Evolutionary conservation across 306 rosid genomes (phyloP), one percentile per base, ranked within the genome.

Genomic region (Fragaria nilgerrensis): DNA sequence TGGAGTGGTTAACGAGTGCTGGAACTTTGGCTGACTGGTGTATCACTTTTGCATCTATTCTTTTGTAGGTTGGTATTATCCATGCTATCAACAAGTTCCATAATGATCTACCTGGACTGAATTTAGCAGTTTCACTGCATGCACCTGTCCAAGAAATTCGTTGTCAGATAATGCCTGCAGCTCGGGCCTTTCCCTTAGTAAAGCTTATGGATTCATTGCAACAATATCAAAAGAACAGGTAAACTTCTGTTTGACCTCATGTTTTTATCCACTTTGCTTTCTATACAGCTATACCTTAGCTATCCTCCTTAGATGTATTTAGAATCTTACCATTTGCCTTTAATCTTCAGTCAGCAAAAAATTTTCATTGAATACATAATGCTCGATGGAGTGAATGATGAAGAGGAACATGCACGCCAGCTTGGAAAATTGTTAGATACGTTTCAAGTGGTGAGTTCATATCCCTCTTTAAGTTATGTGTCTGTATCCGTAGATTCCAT

Each of bases 121-220:
- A 95, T 83, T 89, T 95, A 78, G 98, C 98, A 53, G 95, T 95
- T 88, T 92, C 98, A 62, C 87, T 92, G 76, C 98, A 95, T 69
- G 98, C 98, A 37, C 97, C 98, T 3, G 88, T 82, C 74, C 98
- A 95, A 80, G 97, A 92, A 47, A 89, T 95, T 48, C 97, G 97
- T 63, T 95, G 97, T 84, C 96, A 90, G 84, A 95, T 95, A 88
- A 95, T 95, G 98, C 98, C 98, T 69, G 97, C 98, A 52, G 97
- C 98, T 74, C 91, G 98, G 72, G 98, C 97, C 63, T 95, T 92
- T 85, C 97, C 98, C 77, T 77, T 95, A 83, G 87, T 81, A 76
- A 95, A 95, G 72, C 97, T 95, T 63, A 92, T 95, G 98, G 81
- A 86, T 82, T 49, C 97, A 48, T 86, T 95, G 80, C 90, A 85